Evolutionary conservation across 2,329 filamentous ascomycete species (phyloP).

Genomic region (Aspergillus quadricinctus): DNA sequence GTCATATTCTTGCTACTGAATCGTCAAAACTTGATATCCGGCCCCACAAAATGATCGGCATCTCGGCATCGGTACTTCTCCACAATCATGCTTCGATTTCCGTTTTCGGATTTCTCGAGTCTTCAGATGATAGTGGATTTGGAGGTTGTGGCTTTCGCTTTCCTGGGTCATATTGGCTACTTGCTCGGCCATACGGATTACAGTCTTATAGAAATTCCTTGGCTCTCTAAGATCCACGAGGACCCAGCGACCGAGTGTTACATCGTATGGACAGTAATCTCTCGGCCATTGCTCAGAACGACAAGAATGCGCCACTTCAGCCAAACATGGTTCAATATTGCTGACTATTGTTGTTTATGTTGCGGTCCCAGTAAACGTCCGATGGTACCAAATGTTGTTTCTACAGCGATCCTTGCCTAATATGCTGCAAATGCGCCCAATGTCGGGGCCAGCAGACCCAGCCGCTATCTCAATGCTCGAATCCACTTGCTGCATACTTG

Average conservation of each 20-base stretch:
- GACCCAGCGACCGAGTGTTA: conserved; percentile 4
- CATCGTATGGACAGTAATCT: neutral
- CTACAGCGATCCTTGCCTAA: conserved; percentile 4
- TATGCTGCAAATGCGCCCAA: neutral
- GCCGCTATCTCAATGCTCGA: conserved; percentile 2
- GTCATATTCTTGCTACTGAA: neutral
- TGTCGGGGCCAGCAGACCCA: conserved; percentile 4
- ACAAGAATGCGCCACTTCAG: conserved; percentile 5
- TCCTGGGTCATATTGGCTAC: neutral
- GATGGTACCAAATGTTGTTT: conserved; percentile 2
- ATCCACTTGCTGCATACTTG: neutral
- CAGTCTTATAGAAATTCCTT: neutral
- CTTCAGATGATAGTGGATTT: neutral
- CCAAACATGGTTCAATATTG: neutral
- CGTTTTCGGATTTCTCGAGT: conserved; percentile 1
- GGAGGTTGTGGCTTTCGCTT: neutral
- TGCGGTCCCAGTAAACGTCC: neutral
- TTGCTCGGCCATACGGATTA: neutral
- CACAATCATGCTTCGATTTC: neutral
- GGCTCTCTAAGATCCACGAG: neutral
- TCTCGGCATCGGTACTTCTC: neutral
- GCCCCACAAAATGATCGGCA: neutral
- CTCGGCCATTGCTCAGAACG: conserved; percentile 3
- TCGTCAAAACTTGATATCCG: neutral
- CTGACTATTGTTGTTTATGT: neutral